These are phyloP conservation scores for Clathrus columnatus DNA, from an alignment of 768 basidiomycete genomes.

Conservation along the genomic window DNA sequence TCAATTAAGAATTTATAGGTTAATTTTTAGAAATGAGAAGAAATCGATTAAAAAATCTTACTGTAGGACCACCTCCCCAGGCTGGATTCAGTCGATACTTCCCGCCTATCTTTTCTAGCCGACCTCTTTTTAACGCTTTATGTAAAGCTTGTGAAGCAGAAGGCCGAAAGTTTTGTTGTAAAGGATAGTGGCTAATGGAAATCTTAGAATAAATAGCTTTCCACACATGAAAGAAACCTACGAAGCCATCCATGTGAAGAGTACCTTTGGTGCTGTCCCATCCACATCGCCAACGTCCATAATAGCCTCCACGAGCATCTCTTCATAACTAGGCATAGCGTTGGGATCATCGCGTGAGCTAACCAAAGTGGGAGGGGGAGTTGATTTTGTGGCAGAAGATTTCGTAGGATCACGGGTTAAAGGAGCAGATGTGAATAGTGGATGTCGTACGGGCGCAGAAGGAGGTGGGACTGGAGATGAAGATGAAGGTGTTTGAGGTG, in stretches of 20 bases:
- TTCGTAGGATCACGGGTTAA: conserved; percentile 14
- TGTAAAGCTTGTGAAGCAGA: conserved; percentile 85
- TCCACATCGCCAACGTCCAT: conserved; percentile 58
- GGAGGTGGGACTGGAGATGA: conserved; percentile 10
- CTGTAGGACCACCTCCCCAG: conserved; percentile 72
- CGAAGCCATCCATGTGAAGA: conserved; percentile 77
- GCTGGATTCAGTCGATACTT: conserved; percentile 67
- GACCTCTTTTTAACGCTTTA: conserved; percentile 75
- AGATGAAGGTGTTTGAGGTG: conserved; percentile 24
- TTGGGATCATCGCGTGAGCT: conserved; percentile 22
- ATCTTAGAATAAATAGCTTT: background rate
- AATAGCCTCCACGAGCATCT: conserved; percentile 83
- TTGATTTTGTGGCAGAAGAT: conserved; percentile 18
- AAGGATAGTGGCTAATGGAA: conserved; percentile 50
- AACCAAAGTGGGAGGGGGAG: conserved; percentile 5
- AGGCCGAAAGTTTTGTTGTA: conserved; percentile 83
- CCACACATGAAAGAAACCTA: conserved; percentile 9
- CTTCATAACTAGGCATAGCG: conserved; percentile 82
- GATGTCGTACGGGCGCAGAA: conserved; percentile 12
- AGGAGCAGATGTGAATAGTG: conserved; percentile 14
- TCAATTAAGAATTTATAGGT: background rate
- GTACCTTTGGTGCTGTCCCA: conserved; percentile 71
- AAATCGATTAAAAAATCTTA: conserved; percentile 30
- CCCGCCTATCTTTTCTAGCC: conserved; percentile 69
- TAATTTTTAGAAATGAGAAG: background rate